Percentiles rank a stretch among this genome's conserved stretches.
Conservation (phyloP, 2,329 filamentous ascomycete species). For the Phialocephala sp. region DNA sequence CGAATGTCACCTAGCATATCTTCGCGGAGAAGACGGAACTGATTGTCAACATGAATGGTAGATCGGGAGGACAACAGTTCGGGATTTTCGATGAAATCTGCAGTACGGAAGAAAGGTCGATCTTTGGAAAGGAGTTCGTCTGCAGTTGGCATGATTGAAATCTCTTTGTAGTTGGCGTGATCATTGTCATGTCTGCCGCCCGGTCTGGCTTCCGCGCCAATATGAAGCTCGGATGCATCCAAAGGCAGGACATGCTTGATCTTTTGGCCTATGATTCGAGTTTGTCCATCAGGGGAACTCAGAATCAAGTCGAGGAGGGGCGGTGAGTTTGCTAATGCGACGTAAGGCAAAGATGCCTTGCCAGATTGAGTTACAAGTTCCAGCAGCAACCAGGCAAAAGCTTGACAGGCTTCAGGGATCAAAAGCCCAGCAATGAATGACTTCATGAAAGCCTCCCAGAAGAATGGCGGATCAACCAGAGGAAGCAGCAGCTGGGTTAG, state of each 20-base stretch:
- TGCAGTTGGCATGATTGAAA: slow-evolving; percentile 68
- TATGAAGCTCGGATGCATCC: slow-evolving; percentile 21
- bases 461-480: slow-evolving; percentile 56
- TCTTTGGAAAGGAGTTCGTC: slow-evolving; percentile 65
- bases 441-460: slow-evolving; percentile 50
- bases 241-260: slow-evolving; percentile 48
- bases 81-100: slow-evolving; percentile 53
- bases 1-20: slow-evolving; percentile 72
- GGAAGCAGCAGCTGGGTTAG: slow-evolving; percentile 51
- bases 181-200: slow-evolving; percentile 80
- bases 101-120: slow-evolving; percentile 59
- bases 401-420: slow-evolving; percentile 37
- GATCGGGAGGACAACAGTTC: slow-evolving; percentile 46
- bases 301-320: slow-evolving; percentile 35
- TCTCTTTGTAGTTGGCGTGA: slow-evolving; percentile 61
- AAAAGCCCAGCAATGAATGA: slow-evolving; percentile 41
- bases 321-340: slow-evolving; percentile 40
- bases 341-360: slow-evolving; percentile 34
- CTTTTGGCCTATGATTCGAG: slow-evolving; percentile 47
- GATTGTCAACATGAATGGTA: slow-evolving; percentile 66
- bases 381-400: slow-evolving; percentile 50
- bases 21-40: slow-evolving; percentile 73
- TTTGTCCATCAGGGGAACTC: slow-evolving; percentile 30
- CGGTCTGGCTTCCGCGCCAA: slow-evolving; percentile 43
- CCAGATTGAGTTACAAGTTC: slow-evolving; percentile 50